Percentiles rank a stretch among this genome's conserved stretches.
Evolutionary conservation across 306 rosid species (phyloP).

Genomic region (Vigna angularis): DNA sequence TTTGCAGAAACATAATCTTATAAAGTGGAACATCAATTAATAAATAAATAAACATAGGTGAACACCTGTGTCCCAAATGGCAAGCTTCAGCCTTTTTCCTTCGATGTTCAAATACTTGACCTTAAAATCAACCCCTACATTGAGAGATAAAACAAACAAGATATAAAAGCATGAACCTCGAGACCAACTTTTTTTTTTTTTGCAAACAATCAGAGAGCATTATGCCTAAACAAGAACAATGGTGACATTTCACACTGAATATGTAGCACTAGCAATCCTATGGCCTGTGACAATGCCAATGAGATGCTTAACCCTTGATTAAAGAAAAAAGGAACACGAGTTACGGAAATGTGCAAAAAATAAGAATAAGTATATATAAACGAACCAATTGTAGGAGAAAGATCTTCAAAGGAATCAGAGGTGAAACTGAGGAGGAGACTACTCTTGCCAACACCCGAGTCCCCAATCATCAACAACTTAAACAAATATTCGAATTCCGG

Average conservation of each 20-base stretch:
- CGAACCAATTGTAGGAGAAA: slow-evolving; percentile 88
- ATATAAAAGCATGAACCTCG: slow-evolving; percentile 12
- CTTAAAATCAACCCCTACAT: slow-evolving; percentile 86
- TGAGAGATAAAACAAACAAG: slow-evolving; percentile 19
- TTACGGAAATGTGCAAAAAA: not conserved
- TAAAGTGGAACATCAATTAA: slow-evolving; percentile 11
- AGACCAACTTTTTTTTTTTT: not conserved
- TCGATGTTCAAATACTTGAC: slow-evolving; percentile 65
- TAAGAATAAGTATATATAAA: not conserved
- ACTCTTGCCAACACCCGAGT: slow-evolving; percentile 95
- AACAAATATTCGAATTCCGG: slow-evolving; percentile 90
- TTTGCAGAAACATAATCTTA: not conserved
- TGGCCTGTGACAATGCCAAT: slow-evolving; percentile 3
- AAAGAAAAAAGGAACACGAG: not conserved
- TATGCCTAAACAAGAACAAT: slow-evolving; percentile 3
- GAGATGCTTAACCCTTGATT: slow-evolving; percentile 6
- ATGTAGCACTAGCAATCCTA: slow-evolving; percentile 1
- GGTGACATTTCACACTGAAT: slow-evolving; percentile 7
- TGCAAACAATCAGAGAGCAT: not conserved
- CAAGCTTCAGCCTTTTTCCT: slow-evolving; percentile 82
- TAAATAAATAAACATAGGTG: slow-evolving; percentile 9
- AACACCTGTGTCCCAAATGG: slow-evolving; percentile 89
- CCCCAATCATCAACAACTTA: slow-evolving; percentile 93
- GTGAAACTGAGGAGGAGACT: slow-evolving; percentile 94
- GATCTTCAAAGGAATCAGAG: slow-evolving; percentile 79